Evolutionary conservation across 2,329 filamentous ascomycete genomes (phyloP).

Genomic region (Claviceps sp.): DNA sequence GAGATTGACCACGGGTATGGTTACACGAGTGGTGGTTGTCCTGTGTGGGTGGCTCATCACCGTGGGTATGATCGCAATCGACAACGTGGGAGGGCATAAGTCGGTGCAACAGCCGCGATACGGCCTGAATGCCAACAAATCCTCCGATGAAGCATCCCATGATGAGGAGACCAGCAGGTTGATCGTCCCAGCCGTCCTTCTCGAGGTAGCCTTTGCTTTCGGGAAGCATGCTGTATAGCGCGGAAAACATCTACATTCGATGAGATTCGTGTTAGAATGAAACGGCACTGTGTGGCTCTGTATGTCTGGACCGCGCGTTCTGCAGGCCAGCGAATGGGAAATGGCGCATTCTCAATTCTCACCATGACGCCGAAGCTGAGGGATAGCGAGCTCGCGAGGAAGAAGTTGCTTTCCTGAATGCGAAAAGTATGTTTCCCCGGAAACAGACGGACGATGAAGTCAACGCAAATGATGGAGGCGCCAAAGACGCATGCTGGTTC

Average conservation of each 20-base stretch:
- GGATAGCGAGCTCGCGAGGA: constrained; percentile 78
- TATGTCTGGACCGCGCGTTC: background rate
- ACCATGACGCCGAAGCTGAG: constrained; percentile 96
- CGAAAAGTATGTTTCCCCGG: constrained; percentile 65
- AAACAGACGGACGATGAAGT: constrained; percentile 59
- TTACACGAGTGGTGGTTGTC: constrained; percentile 13
- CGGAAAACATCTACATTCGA: constrained; percentile 62
- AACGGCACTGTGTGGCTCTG: no score
- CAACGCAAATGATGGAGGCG: constrained; percentile 75
- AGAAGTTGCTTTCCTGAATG: constrained; percentile 79
- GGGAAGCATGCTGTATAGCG: constrained; percentile 85
- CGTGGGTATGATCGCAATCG: constrained; percentile 64
- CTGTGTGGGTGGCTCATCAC: constrained; percentile 30
- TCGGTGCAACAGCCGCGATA: constrained; percentile 60
- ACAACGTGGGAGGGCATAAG: constrained; percentile 69
- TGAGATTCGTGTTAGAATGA: background rate
- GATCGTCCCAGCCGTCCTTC: constrained; percentile 52
- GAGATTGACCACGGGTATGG: constrained; percentile 16
- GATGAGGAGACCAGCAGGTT: constrained; percentile 53
- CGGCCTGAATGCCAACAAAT: constrained; percentile 60
- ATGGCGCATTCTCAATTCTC: constrained; percentile 4
- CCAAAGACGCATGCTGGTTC: constrained; percentile 52
- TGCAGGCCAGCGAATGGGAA: background rate
- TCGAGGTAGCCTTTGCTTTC: constrained; percentile 68
- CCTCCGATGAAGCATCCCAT: constrained; percentile 58